These are phyloP conservation scores for Bruguiera sexangula DNA, from an alignment of 345 rosid species.

Conservation along the genomic window DNA sequence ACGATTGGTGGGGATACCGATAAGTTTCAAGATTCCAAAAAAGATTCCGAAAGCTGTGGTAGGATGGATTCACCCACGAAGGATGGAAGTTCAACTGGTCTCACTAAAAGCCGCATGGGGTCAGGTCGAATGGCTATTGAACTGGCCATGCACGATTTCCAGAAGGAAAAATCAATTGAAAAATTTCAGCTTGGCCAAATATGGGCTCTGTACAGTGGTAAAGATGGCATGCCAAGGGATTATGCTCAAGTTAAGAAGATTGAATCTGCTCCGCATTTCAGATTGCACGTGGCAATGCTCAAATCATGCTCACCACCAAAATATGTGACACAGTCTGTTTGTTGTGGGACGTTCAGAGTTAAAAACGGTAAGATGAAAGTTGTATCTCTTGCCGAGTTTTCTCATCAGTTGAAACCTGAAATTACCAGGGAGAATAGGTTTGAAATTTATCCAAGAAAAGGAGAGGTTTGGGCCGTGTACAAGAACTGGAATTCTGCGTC, in stretches of 20 bases:
- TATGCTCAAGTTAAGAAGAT: slow-evolving; percentile 49
- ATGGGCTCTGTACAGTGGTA: slow-evolving; percentile 42
- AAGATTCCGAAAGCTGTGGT: slow-evolving; percentile 22
- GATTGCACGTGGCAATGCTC: slow-evolving; percentile 47
- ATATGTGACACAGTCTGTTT: slow-evolving; percentile 7
- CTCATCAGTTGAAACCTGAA: slow-evolving; percentile 40
- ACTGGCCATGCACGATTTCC: slow-evolving; percentile 28
- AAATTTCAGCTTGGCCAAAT: slow-evolving; percentile 41
- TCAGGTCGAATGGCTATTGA: slow-evolving; percentile 11
- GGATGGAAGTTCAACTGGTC: slow-evolving; percentile 10
- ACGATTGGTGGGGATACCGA: slow-evolving; percentile 4
- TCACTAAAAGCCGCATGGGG: neutral
- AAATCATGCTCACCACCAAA: slow-evolving; percentile 22
- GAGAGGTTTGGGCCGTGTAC: slow-evolving; percentile 60
- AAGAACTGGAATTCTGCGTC: slow-evolving; percentile 26
- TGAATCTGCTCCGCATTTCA: slow-evolving; percentile 28
- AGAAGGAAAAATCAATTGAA: slow-evolving; percentile 38
- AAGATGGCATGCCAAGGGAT: slow-evolving; percentile 40
- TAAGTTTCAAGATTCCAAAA: slow-evolving; percentile 20
- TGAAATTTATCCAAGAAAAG: slow-evolving; percentile 43
- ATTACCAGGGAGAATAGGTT: slow-evolving; percentile 12
- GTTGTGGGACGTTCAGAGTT: slow-evolving; percentile 50
- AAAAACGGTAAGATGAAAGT: slow-evolving; percentile 28
- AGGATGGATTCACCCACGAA: slow-evolving; percentile 8
- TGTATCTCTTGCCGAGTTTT: slow-evolving; percentile 30